Evolutionary conservation across 805 yeast genomes (phyloP), one percentile per base, ranked within the genome.

Genomic region (Hanseniaspora jakobsenii): DNA sequence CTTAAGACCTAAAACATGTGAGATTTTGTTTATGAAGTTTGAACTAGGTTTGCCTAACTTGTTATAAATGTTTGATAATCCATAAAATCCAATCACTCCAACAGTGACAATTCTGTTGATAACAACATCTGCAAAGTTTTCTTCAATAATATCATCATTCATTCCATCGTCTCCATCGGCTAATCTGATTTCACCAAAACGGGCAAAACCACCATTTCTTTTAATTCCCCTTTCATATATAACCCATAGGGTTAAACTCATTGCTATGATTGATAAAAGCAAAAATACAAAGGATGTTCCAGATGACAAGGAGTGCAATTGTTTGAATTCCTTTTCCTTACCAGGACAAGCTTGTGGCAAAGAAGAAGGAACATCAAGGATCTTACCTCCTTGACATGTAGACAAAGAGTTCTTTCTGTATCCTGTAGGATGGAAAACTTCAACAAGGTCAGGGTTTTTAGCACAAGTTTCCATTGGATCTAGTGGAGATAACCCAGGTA

Each of bases 391-490:
- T 35, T 65, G 70, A 65, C 98, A 91, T 0, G 95, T 83, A 10
- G 91, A 78, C 46, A 82, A 58, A 1, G 95, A 91, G 22, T 87
- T 72, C 53, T 75, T 77, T 58, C 98, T 75, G 61, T 91, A 91
- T 1, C 97, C 98, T 1, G 97, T 86, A 13, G 95, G 85, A 52
- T 79, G 79, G 68, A 77, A 83, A 59, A 75, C 87, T 57, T 83
- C 86, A 49, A 77, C 66, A 1, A 70, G 69, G 34, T 68, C 69
- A 3, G 73, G 66, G 47, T 69, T 66, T 45, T 65, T 67, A 13
- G 54, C 53, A 60, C 96, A 84, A 45, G 72, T 68, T 47, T 69
- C 72, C 22, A 70, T 63, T 46, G 77, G 75, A 55, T 83, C 82
- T 12, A 73, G 69, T 6, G 93, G 83, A 4, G 69, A 59, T 44